Evolutionary conservation across 1,139 yeast species (phyloP).

Genomic region (Pichia sp.): DNA sequence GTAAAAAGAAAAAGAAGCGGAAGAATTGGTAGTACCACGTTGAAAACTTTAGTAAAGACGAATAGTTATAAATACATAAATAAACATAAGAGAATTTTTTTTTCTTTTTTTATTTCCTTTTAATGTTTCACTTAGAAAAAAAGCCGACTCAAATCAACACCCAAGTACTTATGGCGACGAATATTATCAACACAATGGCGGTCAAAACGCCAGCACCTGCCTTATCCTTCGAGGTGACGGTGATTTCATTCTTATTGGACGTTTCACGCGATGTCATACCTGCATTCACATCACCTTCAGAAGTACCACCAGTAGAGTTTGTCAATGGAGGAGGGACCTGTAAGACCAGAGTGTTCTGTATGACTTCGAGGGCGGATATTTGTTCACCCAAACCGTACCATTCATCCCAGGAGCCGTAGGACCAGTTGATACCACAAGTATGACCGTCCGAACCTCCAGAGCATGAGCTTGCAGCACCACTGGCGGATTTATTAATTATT

Average conservation of each 20-base stretch:
- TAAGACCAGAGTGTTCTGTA: constrained; percentile 39
- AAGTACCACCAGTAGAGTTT: constrained; percentile 43
- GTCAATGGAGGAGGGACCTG: constrained; percentile 55
- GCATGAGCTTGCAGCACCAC: constrained; percentile 55
- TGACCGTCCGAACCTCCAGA: constrained; percentile 54
- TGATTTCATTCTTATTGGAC: constrained; percentile 32
- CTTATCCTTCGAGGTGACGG: constrained; percentile 58
- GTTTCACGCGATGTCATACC: constrained; percentile 36
- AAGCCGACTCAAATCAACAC: constrained; percentile 41
- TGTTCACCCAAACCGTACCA: constrained; percentile 57
- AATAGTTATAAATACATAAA: background rate
- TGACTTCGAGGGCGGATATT: constrained; percentile 51
- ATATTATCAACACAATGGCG: constrained; percentile 60
- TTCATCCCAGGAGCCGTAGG: constrained; percentile 45
- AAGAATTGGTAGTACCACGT: constrained; percentile 1
- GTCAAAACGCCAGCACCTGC: constrained; percentile 92
- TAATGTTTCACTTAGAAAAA: background rate
- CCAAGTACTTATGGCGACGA: constrained; percentile 72
- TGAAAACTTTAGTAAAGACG: constrained; percentile 8
- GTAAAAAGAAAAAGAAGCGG: constrained; percentile 9
- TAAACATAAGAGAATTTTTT: background rate
- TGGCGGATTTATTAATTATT: constrained; percentile 45
- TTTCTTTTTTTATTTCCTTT: background rate
- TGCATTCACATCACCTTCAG: constrained; percentile 43
- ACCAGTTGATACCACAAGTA: constrained; percentile 60